Evolutionary conservation across 352 stramenopile species (phyloP), one percentile per base, ranked within the genome.

Genomic region (Phytophthora litchii): DNA sequence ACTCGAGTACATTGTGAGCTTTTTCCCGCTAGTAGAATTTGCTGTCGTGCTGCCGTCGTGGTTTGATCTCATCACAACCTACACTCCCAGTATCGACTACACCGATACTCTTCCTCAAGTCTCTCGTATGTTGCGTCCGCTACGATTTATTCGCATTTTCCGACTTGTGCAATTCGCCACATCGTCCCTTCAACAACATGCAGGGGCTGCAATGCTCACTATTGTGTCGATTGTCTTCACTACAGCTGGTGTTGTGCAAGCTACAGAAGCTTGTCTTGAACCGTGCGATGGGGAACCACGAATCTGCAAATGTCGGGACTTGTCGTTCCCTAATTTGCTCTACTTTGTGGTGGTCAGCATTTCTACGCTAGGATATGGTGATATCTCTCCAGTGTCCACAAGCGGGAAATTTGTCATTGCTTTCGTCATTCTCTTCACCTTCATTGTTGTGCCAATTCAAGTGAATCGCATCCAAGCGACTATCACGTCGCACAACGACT

Each of bases 281-380:
- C 19, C 38, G 17, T 85, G 54, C 54, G 46, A 60, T 13, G 49
- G 47, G 5, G 64, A 82, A 1, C 29, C 52, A 13, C 45, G 52
- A 0, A 37, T 46, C 27, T 86, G 76, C 49, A 64, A 66, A 14
- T 93, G 84, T 44, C 79, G 85, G 13, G 70, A 87, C 46, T 66
- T 88, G 16, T 75, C 73, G 13, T 91, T 88, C 56, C 70, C 89
- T 25, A 77, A 93, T 47, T 79, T 89, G 55, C 70, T 93, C 20
- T 93, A 93, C 61, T 91, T 91, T 53, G 80, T 89, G 16, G 73
- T 93, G 19, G 84, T 93, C n/a, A 93, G 83, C 29, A 93, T 94
- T 29, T 91, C 84, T 2, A 94, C 87, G 4, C 72, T 95, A 9
- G 86, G 87, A 2, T 95, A 94, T 51, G 87, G 87, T 3, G 87